phyloP scores from a whole-genome alignment of 208 protist species.

The Crithidia expoeki region DNA sequence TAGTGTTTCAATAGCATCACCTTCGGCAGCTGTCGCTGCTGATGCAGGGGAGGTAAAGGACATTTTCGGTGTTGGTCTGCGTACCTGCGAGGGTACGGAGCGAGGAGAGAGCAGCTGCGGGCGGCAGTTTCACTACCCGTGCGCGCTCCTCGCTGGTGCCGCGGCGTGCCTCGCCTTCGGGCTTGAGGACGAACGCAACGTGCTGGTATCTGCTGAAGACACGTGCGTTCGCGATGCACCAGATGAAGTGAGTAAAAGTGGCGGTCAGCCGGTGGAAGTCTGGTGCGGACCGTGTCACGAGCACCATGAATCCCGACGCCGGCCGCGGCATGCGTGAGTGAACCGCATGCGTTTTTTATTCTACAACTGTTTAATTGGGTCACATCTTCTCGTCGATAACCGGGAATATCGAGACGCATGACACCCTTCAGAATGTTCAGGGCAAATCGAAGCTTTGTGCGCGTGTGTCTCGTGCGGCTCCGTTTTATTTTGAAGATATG shows the following conservation, averaged over 20 bases:
- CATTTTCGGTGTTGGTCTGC: conserved; percentile 20
- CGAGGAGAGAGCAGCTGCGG: conserved; percentile 31
- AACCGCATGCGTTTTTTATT: background rate
- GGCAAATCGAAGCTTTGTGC: too few species aligned
- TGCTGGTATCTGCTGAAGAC: background rate
- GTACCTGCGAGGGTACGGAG: conserved; percentile 13
- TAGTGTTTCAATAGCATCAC: background rate
- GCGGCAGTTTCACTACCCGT: conserved; percentile 64
- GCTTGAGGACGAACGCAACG: conserved; percentile 35
- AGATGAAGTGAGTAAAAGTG: background rate
- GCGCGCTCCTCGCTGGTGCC: conserved; percentile 70
- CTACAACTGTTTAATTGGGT: too few species aligned
- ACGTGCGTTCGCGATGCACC: conserved; percentile 6
- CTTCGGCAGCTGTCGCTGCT: background rate
- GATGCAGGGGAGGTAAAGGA: too few species aligned
- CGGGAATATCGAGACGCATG: too few species aligned
- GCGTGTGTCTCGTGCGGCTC: too few species aligned
- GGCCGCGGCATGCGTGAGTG: background rate
- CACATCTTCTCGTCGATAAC: too few species aligned
- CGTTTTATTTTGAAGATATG: too few species aligned
- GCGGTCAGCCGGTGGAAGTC: conserved; percentile 38
- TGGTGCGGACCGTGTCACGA: conserved; percentile 61
- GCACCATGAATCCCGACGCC: conserved; percentile 14
- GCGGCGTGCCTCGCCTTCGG: conserved; percentile 60
- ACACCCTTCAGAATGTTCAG: too few species aligned